Evolutionary conservation across 164 flowering plant genomes (phyloP), one percentile per base, ranked within the genome.

Genomic region (Cinnamomum chago): DNA sequence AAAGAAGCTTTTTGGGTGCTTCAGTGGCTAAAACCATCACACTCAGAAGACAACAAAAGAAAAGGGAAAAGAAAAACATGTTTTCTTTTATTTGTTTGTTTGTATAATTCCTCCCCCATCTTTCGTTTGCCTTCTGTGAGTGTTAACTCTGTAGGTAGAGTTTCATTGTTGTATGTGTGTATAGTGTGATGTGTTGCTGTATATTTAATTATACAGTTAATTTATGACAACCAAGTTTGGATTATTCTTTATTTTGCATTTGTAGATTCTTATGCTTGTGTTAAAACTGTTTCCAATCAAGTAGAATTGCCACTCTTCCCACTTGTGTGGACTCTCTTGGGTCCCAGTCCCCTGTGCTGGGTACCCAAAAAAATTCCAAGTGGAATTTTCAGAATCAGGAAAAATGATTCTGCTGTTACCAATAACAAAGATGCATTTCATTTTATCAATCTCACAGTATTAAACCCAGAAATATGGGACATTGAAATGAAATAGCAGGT

Each of bases 1-100:
- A 20, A 91, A 89, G 86, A 92, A 92, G 82, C 82, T 88, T 65
- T 73, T 90, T 23, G 93, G 93, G 12, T 90, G 87, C 58, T 89
- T 92, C 68, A 83, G 80, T 78, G 62, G 73, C 68, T 76, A 72
- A 75, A 79, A 58, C 50, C 70, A 27, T 25, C 64, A 15, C 18
- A 14, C n/a, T 14, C 14, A 11, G 33, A 64, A 33, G 47, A 17
- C n/a, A 13, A 50, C 20, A 7, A 6, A 35, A 67, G 18, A 67
- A 67, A 33, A 12, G 11, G 13, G 25, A 13, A 12, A 51, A 30
- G 13, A 51, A 58, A 51, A 65, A 3, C 10, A 6, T 14, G 69
- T 28, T 33, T 67, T 28, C 22, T 40, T 27, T 30, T 18, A 23
- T 24, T 47, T 28, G 30, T 22, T 18, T 15, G 22, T 76, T n/a